phyloP scores from a whole-genome alignment of 1,284 basidiomycete species.

The Marasmius sp. region DNA sequence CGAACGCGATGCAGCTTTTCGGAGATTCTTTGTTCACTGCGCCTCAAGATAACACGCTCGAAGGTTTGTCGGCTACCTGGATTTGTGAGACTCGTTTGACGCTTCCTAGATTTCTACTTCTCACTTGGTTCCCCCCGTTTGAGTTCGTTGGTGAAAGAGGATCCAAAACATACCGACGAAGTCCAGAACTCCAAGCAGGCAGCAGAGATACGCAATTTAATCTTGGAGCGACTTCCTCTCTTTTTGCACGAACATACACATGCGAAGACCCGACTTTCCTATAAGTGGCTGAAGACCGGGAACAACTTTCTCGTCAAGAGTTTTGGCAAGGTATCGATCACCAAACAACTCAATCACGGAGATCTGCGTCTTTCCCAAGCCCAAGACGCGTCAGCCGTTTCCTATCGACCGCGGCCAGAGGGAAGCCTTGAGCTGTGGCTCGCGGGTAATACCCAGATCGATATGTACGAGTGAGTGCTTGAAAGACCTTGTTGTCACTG shows the following conservation, averaged over 20 bases:
- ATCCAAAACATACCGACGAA: constrained; percentile 64
- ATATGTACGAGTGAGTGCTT: constrained; percentile 87
- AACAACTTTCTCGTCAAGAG: constrained; percentile 73
- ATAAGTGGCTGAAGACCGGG: constrained; percentile 72
- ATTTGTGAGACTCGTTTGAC: neutral
- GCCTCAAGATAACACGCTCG: constrained; percentile 88
- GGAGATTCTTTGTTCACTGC: constrained; percentile 77
- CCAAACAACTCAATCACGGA: constrained; percentile 58
- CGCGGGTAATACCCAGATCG: constrained; percentile 72
- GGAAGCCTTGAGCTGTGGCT: constrained; percentile 78
- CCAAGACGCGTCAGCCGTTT: constrained; percentile 77
- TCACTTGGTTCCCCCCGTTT: constrained; percentile 70
- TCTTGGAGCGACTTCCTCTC: constrained; percentile 87
- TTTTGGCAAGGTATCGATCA: constrained; percentile 61
- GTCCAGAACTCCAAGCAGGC: constrained; percentile 48
- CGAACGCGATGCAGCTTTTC: constrained; percentile 75
- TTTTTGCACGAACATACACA: constrained; percentile 91
- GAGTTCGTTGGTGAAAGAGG: constrained; percentile 73
- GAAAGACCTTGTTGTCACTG: neutral
- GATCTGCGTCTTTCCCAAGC: constrained; percentile 48
- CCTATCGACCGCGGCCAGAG: constrained; percentile 47
- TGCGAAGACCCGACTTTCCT: constrained; percentile 65
- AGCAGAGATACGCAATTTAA: constrained; percentile 54
- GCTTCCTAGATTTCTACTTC: constrained; percentile 58
- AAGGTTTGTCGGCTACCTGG: constrained; percentile 45